Evolutionary conservation across 2,329 filamentous ascomycete genomes (phyloP).

Genomic region (Arthrobotrys musiformis): DNA sequence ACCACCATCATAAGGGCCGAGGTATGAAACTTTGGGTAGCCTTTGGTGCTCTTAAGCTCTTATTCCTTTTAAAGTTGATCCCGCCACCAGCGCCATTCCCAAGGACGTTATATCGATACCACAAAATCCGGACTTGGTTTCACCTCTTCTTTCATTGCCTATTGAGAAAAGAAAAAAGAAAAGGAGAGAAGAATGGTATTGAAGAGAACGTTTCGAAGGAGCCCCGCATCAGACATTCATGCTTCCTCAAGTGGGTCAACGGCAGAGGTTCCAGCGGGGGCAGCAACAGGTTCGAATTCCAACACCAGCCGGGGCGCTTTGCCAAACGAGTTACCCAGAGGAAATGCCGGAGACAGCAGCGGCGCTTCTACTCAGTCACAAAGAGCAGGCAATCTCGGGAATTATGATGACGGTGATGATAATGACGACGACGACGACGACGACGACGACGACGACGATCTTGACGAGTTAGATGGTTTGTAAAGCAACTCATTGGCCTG

Average conservation of each 20-base stretch:
- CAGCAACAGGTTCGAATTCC: neutral
- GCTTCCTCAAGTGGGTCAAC: neutral
- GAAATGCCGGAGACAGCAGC: neutral
- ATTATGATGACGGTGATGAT: conserved; percentile 46
- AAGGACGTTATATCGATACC: neutral
- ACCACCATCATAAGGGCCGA: conserved; percentile 20
- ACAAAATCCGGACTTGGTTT: neutral
- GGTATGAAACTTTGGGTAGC: neutral
- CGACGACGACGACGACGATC: conserved; percentile 90
- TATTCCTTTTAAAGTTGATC: neutral
- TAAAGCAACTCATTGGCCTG: conserved; percentile 58
- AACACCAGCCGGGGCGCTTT: neutral
- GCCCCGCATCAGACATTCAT: conserved; percentile 13
- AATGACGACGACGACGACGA: conserved; percentile 71
- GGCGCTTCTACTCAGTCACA: neutral
- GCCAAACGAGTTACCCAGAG: neutral
- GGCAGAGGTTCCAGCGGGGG: neutral
- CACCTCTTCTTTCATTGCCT: neutral
- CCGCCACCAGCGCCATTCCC: neutral
- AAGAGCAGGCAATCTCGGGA: neutral
- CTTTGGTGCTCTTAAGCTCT: neutral
- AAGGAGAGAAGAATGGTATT: neutral
- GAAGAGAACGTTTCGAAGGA: neutral
- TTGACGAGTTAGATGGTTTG: conserved; percentile 88
- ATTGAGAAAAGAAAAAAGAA: neutral